Evolutionary conservation across 129 eudicot genomes (phyloP).

Genomic region (Helichrysum umbraculigerum): DNA sequence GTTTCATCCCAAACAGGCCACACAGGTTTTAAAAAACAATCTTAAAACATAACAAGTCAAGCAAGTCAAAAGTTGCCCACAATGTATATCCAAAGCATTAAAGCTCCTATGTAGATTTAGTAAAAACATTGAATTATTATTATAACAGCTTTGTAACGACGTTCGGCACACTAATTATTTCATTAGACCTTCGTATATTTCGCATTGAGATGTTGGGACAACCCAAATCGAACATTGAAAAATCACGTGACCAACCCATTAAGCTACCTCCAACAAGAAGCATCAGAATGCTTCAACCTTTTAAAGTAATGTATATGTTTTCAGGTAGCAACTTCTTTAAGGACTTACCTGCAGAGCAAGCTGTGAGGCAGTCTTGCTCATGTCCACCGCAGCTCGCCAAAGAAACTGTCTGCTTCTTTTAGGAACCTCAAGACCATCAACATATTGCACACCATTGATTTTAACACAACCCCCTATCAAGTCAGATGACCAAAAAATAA

Average conservation of each 20-base stretch:
- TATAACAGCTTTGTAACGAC: neutral
- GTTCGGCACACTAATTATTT: neutral
- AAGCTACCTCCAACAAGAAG: neutral
- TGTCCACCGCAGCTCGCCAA: slow-evolving; percentile 94
- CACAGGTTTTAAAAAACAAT: neutral
- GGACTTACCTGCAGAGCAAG: slow-evolving; percentile 84
- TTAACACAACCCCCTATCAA: slow-evolving; percentile 72
- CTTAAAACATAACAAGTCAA: neutral
- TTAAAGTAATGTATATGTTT: neutral
- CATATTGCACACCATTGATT: slow-evolving; percentile 63
- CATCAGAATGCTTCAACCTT: neutral
- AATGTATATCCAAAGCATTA: neutral
- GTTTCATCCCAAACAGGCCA: neutral
- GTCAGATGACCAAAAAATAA: slow-evolving; percentile 3
- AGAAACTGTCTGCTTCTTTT: slow-evolving; percentile 77
- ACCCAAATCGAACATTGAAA: neutral
- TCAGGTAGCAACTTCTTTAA: neutral
- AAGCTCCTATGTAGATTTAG: neutral
- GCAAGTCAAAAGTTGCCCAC: neutral
- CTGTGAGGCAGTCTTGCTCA: slow-evolving; percentile 76
- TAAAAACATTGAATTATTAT: neutral
- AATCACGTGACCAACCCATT: neutral
- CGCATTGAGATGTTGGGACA: neutral
- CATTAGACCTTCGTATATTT: neutral
- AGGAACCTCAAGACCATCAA: slow-evolving; percentile 72